Percentiles rank a stretch among this genome's conserved stretches.
Evolutionary conservation across 805 yeast species (phyloP).

Genomic region (Metschnikowia continentalis): DNA sequence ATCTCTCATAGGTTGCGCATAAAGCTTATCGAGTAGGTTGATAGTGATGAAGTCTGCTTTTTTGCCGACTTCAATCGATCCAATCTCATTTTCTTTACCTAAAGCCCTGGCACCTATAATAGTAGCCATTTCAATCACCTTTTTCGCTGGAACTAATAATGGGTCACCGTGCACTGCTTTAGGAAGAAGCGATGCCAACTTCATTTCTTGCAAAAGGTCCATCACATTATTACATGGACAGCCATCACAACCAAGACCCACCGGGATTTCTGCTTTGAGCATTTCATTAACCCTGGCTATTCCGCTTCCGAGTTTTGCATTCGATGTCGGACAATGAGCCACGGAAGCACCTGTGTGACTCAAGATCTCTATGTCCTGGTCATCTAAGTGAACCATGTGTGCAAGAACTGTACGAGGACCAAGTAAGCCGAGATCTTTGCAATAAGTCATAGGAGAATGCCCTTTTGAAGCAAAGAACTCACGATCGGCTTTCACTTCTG

Average conservation of each 20-base stretch:
- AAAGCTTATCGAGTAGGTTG: constrained; percentile 16
- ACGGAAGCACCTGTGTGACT: constrained; percentile 13
- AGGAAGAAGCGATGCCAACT: constrained; percentile 18
- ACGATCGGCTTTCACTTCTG: constrained; percentile 14
- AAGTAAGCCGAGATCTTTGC: constrained; percentile 12
- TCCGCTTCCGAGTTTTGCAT: constrained; percentile 20
- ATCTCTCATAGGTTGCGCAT: constrained; percentile 21
- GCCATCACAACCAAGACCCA: constrained; percentile 21
- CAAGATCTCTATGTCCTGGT: constrained; percentile 10
- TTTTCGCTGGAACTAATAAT: constrained; percentile 9
- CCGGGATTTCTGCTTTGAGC: constrained; percentile 13
- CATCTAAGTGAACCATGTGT: constrained; percentile 16
- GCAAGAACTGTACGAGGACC: constrained; percentile 16
- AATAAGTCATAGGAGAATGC: constrained; percentile 16
- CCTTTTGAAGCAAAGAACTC: constrained; percentile 15
- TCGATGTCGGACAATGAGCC: constrained; percentile 19
- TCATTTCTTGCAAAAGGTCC: constrained; percentile 21
- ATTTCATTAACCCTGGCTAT: constrained; percentile 17
- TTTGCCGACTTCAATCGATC: constrained; percentile 14
- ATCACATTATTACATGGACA: constrained; percentile 20
- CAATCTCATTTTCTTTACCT: constrained; percentile 16
- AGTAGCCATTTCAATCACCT: constrained; percentile 15
- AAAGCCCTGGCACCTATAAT: constrained; percentile 14
- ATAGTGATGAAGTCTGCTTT: constrained; percentile 15
- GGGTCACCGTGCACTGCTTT: constrained; percentile 21